Base-by-base conservation (phyloP, 208 protist species). In the Naegleria fowleri region DNA sequence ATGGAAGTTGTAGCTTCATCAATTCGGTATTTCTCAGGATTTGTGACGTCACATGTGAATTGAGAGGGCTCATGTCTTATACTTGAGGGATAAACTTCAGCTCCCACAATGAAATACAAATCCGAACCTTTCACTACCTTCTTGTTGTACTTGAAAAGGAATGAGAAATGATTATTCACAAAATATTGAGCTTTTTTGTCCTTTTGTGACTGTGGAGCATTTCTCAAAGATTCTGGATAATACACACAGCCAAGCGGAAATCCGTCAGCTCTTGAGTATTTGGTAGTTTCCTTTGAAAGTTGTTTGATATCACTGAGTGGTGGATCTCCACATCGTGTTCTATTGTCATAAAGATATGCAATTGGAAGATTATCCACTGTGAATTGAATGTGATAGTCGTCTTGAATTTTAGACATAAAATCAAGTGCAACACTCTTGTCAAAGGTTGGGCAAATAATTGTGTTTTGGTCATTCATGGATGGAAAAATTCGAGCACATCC, bases 161-260 rank as follows among this genome's bases (percentile, higher is more conserved):
- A 94, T 4, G 88, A 79, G 0, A 96, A 40, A 90, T 96, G 95
- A 91, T 96, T 96, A 83, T 95, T 90, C 22, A 96, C 19, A 55
- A 91, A 90, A 33, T 36, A 79, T 33, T 25, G n/a, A 79, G 29
- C 67, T 79, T 48, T 48, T 7, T 48, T 48, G 43, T 48, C 43
- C 43, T 48, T 48, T 1, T 9, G 1, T 7, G 43, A 1, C 7
- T 48, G 43, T 48, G 43, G 43, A 48, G 43, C 43, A 48, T 48
- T 48, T 48, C 43, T 48, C 43, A 48, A 48, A 48, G 43, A 48
- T 48, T 48, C 43, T 48, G 43, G 43, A 48, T 48, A 48, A 48
- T 48, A 48, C 43, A 76, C 9, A 52, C 83, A 87, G 5, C 83
- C 83, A 87, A 87, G 9, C n/a, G 83, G 83, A 33, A 87, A 87